Evolutionary conservation across 306 rosid species (phyloP).

Genomic region (Fragaria nilgerrensis): DNA sequence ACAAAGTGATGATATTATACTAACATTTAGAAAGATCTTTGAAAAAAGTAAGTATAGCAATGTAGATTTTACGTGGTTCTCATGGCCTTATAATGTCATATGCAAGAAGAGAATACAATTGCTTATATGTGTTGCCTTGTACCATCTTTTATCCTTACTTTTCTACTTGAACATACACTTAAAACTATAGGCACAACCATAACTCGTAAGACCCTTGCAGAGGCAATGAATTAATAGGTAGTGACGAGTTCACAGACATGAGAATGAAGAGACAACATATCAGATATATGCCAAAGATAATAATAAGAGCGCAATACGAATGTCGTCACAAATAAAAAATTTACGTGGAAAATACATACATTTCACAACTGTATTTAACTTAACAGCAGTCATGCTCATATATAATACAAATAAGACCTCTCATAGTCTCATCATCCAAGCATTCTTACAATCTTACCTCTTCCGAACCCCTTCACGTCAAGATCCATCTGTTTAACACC

Average conservation of each 20-base stretch:
- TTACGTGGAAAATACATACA: not conserved
- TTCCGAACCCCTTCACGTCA: conserved; percentile 30
- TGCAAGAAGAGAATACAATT: not conserved
- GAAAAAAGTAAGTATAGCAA: not conserved
- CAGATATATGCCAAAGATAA: not conserved
- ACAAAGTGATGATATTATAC: not conserved
- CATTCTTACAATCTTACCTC: conserved; percentile 22
- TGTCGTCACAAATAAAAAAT: not conserved
- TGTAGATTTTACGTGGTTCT: not conserved
- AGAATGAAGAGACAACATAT: not conserved
- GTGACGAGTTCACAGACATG: not conserved
- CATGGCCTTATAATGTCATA: not conserved
- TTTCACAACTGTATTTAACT: too few relatives aligned
- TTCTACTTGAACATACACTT: not conserved
- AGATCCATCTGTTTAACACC: conserved; percentile 22
- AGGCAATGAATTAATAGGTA: not conserved
- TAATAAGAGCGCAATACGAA: not conserved
- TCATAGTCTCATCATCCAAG: not conserved
- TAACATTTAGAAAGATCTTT: not conserved
- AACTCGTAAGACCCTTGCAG: not conserved
- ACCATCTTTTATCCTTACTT: not conserved
- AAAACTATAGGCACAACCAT: not conserved
- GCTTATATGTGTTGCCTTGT: not conserved
- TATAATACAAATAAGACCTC: not conserved
- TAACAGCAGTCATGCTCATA: not conserved